Evolutionary conservation across 768 basidiomycete species (phyloP).

Genomic region (Galerina marginata): DNA sequence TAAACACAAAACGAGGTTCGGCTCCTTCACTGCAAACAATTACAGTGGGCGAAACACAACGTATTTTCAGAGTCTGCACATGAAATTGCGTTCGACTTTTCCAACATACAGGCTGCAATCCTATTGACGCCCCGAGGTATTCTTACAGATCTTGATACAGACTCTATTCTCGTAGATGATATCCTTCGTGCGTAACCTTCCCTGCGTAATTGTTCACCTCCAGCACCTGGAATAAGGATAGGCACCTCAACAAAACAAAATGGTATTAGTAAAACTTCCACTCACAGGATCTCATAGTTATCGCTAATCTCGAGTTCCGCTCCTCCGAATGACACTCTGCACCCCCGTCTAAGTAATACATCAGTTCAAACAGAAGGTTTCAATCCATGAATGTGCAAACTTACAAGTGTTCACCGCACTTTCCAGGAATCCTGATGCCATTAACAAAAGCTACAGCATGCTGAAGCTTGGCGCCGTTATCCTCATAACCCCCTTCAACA

Average conservation of each 20-base stretch:
- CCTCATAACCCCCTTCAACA: conserved; percentile 80
- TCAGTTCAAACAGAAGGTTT: neutral
- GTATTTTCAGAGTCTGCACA: no score
- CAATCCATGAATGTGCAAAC: conserved; percentile 24
- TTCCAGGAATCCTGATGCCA: conserved; percentile 70
- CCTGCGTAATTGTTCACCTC: conserved; percentile 24
- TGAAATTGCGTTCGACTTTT: no score
- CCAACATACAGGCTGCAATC: no score
- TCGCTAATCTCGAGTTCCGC: conserved; percentile 44
- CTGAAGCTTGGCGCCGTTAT: conserved; percentile 66
- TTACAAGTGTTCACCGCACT: conserved; percentile 74
- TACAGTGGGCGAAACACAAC: no score
- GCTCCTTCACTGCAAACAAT: no score
- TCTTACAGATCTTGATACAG: no score
- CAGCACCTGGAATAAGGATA: conserved; percentile 38
- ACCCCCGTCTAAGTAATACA: conserved; percentile 39
- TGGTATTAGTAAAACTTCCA: conserved; percentile 10
- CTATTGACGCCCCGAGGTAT: no score
- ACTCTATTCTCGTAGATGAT: no score
- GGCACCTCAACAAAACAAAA: neutral
- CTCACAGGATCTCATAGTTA: conserved; percentile 55
- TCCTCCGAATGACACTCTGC: conserved; percentile 53
- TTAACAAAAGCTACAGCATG: conserved; percentile 64
- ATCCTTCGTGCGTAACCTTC: no score
- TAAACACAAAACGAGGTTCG: no score